phyloP scores from a whole-genome alignment of 169 alveolate species.

The Plasmodium chabaudi region DNA sequence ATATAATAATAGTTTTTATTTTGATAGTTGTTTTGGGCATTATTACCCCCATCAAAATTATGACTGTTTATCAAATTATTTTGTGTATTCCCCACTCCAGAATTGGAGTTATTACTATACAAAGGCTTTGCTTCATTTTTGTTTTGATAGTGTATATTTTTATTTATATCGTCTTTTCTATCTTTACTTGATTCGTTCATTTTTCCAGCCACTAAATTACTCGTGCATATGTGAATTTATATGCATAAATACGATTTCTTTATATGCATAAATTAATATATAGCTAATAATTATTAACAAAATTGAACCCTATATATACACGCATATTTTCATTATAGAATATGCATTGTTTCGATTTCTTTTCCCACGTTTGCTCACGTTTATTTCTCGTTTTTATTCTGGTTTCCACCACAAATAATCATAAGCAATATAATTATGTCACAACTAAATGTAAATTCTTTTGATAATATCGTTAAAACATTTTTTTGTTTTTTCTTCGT shows the following conservation, averaged over 20 bases:
- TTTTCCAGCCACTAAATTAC: background rate
- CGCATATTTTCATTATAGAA: no score
- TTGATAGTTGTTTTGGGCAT: conserved; percentile 1
- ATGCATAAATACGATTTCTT: background rate
- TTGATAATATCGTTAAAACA: no score
- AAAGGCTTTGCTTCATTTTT: conserved; percentile 16
- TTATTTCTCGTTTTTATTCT: no score
- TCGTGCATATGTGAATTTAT: conserved; percentile 2
- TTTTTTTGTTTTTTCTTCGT: no score
- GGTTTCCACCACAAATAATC: no score
- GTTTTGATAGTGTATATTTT: conserved; percentile 15
- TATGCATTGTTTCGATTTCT: no score
- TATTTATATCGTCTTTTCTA: conserved; percentile 13
- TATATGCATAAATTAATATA: no score
- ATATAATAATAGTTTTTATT: conserved; percentile 25
- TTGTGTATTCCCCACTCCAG: conserved; percentile 1
- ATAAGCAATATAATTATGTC: no score
- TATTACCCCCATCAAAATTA: conserved; percentile 7
- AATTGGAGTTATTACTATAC: conserved; percentile 13
- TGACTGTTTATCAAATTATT: background rate
- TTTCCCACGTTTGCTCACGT: no score
- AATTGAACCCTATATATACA: no score
- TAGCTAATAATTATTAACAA: no score
- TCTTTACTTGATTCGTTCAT: conserved; percentile 51
- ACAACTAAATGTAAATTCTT: no score